Evolutionary conservation across 2,329 filamentous ascomycete species (phyloP), one percentile per base, ranked within the genome.

Genomic region (Fusarium udum): DNA sequence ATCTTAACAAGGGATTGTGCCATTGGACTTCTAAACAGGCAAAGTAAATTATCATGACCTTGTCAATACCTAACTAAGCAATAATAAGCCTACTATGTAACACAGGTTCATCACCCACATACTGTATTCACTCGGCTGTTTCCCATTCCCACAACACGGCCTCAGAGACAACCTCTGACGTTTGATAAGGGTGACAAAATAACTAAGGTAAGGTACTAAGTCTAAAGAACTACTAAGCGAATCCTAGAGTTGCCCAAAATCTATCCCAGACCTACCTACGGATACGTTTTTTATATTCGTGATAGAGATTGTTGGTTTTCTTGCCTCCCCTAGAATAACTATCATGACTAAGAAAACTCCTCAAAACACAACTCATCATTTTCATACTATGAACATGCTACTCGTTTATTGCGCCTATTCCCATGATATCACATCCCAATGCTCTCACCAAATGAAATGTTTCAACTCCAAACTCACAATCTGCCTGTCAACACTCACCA

Each of bases 401-500:
- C 36, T 66, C 48, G 59, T 73, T 58, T 64, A 57, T 60, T 73
- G 53, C 57, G 61, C 66, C 66, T 71, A 53, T 57, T 57, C 15
- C 46, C 67, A 60, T 62, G 56, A 28, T 31, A 42, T 48, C 43
- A 69, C 40, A 51, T 43, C 64, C 36, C 11, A 26, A 61, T 45
- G 39, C 39, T 42, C 28, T 56, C 61, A 61, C 51, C 53, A 42
- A 57, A 37, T 55, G 31, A 40, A 24, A 60, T 71, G n/a, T 45
- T 40, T 57, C 67, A 64, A 73, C 56, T 60, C 60, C 53, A 60
- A 64, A 57, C 40, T 52, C 43, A 43, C 46, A 61, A 45, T 69
- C 66, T 62, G 53, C 37, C 26, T 42, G 59, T 56, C 52, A 66
- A 24, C 57, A 36, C 22, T 18, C 55, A 15, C 15, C 53, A 39